These are phyloP conservation scores for Akebia trifoliata DNA, from an alignment of 164 flowering plant genomes.

Conservation along the genomic window DNA sequence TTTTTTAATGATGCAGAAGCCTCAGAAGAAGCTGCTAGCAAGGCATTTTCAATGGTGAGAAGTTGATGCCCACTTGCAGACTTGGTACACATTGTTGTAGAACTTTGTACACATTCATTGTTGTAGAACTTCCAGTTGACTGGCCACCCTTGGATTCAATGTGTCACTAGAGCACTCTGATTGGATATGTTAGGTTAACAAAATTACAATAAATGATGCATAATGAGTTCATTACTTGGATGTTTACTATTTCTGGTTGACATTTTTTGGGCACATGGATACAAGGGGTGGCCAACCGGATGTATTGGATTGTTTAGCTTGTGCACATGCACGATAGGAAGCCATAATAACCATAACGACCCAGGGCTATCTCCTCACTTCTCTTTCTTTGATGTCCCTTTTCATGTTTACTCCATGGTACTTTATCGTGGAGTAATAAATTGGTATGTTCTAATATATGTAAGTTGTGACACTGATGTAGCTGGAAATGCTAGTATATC, in stretches of 20 bases:
- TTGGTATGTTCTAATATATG: not conserved
- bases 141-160: not conserved
- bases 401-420: not conserved
- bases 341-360: not conserved
- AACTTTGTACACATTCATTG: not conserved
- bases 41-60: constrained; percentile 51
- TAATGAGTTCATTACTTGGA: not conserved
- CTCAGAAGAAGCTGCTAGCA: constrained; percentile 33
- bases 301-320: not conserved
- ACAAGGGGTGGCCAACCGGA: not conserved
- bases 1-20: constrained; percentile 20
- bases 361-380: not conserved
- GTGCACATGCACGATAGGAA: not conserved
- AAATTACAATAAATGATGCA: not conserved
- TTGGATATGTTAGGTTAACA: not conserved
- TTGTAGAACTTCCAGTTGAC: not conserved
- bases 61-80: not conserved
- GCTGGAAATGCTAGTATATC: not conserved
- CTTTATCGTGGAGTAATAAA: not conserved
- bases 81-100: too few relatives aligned
- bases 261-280: not conserved
- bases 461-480: not conserved
- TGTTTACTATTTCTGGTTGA: not conserved
- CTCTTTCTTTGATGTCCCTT: not conserved
- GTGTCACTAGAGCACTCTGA: not conserved